Percentiles rank a stretch among this genome's conserved stretches.
Conservation (phyloP, 257 asterid genomes). For the Fraxinus cuspidata region DNA sequence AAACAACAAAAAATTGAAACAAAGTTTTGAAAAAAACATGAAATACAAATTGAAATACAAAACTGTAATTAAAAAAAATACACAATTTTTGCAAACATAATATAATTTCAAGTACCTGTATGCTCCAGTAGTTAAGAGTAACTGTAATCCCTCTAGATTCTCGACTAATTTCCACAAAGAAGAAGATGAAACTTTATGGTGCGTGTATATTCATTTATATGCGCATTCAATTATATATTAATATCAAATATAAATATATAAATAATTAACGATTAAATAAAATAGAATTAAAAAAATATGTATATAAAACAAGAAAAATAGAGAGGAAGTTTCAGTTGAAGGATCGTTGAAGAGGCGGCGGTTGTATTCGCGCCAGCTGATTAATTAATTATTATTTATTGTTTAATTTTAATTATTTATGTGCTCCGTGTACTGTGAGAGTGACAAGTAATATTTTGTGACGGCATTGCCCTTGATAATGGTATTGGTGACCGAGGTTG, state of each 20-base stretch:
- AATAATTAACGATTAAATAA: too few species aligned
- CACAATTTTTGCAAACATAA: not conserved
- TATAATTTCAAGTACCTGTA: conserved; percentile 17
- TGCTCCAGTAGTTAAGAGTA: conserved; percentile 22
- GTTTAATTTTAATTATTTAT: not conserved
- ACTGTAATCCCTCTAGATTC: not conserved
- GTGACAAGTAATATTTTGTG: not conserved
- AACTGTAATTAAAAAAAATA: not conserved
- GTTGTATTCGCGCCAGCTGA: conserved; percentile 22
- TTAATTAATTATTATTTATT: not conserved
- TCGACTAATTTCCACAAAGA: not conserved
- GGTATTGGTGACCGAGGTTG: too few species aligned
- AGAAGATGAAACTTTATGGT: not conserved
- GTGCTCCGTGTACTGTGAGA: not conserved
- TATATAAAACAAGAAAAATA: conserved; percentile 1
- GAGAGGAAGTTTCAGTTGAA: conserved; percentile 14
- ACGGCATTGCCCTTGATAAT: not conserved
- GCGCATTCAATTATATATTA: too few species aligned
- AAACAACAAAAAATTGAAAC: conserved; percentile 2
- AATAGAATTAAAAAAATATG: too few species aligned
- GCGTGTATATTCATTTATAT: too few species aligned
- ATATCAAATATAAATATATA: too few species aligned
- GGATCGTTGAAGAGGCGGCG: conserved; percentile 31
- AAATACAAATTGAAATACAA: not conserved
- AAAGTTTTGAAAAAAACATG: not conserved